These are phyloP conservation scores for Aspergillaceae sp. DNA, from an alignment of 2,329 filamentous ascomycete species.

Conservation along the genomic window DNA sequence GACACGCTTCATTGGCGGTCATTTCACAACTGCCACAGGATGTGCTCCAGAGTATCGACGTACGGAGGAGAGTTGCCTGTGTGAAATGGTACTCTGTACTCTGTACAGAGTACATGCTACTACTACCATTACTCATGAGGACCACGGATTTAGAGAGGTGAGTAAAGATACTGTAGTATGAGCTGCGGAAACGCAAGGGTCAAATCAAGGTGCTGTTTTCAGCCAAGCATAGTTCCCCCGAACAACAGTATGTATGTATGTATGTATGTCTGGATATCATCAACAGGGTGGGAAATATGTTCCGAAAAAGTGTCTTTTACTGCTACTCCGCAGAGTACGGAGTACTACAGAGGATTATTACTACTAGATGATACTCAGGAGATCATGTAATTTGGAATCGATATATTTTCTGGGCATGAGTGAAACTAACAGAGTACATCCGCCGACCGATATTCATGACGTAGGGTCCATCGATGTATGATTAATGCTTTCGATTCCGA, in stretches of 20 bases:
- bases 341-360: no score
- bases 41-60: neutral
- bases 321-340: no score
- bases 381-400: no score
- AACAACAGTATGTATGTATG: no score
- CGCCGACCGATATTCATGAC: neutral
- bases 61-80: slow-evolving; percentile 1
- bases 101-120: slow-evolving; percentile 3
- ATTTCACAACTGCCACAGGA: neutral
- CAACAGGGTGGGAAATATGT: neutral
- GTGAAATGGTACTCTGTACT: neutral
- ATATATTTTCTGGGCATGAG: no score
- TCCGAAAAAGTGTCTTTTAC: neutral
- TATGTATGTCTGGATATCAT: no score
- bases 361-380: no score
- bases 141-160: neutral
- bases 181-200: neutral
- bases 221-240: neutral
- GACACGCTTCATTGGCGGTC: neutral
- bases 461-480: neutral
- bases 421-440: neutral
- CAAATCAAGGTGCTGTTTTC: neutral
- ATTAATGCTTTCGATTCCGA: neutral
- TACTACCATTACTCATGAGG: neutral
- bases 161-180: no score